Evolutionary conservation across 2,329 filamentous ascomycete species (phyloP), one percentile per base, ranked within the genome.

Genomic region (Cercospora citrullina): DNA sequence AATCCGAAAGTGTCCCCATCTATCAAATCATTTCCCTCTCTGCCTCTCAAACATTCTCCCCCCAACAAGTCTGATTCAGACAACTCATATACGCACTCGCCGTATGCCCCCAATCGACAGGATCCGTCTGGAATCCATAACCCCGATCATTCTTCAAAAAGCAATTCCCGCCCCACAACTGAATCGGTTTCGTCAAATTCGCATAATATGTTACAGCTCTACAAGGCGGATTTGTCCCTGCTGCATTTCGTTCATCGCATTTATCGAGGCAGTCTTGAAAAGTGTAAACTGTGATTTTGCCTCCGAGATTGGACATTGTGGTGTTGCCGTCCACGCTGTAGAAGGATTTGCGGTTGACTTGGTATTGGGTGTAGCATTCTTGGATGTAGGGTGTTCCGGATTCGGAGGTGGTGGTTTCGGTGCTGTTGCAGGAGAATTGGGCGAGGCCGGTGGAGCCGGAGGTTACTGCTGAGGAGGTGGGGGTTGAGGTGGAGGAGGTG

Each of bases 131-230:
- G 42, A 60, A 61, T 1, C 62, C 64, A 28, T 60, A 14, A 0
- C 64, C 64, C 4, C 69, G 57, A 65, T 67, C 67, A 63, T 71
- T 71, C 61, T 71, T 69, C 67, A 71, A 65, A 48, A 71, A 71
- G 58, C 67, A 71, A 53, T 68, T 71, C 3, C 69, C 67, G 12
- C 69, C 69, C 64, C 61, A 69, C 26, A 48, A 48, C 5, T 67
- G 23, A 4, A 71, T 60, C 3, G 69, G 66, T 6, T 21, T 31
- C 0, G 60, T 67, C 10, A 71, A 28, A 31, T 69, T 71, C 14
- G 69, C 67, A 31, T 67, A 71, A 21, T 71, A 71, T 1, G 66
- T 71, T 1, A 69, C 67, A 1, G 67, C 69, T 42, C 66, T n/a
- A 30, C 69, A 71, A 0, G 64, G 45, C 18, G 67, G 67, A 12